These are phyloP conservation scores for Epithele typhae DNA, from an alignment of 768 basidiomycete species.

Conservation along the genomic window DNA sequence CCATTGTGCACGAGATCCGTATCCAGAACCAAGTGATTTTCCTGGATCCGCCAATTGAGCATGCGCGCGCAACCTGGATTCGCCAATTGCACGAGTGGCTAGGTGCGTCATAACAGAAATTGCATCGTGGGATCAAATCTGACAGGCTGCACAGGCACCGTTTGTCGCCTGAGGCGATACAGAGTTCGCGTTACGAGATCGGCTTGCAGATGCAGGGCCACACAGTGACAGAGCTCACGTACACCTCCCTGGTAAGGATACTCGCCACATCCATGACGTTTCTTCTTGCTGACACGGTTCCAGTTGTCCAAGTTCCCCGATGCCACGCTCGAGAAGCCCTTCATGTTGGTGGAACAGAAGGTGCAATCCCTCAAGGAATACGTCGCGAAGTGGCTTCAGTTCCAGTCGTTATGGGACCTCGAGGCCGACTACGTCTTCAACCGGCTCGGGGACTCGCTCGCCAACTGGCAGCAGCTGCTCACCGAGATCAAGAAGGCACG, in stretches of 20 bases:
- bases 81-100: slow-evolving; percentile 88
- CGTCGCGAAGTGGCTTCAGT: slow-evolving; percentile 97
- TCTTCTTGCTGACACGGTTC: slow-evolving; percentile 5
- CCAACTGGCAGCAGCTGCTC: slow-evolving; percentile 91
- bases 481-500: slow-evolving; percentile 97
- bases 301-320: slow-evolving; percentile 76
- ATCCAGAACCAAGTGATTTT: slow-evolving; percentile 99
- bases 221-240: slow-evolving; percentile 63
- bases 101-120: slow-evolving; percentile 34
- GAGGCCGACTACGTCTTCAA: slow-evolving; percentile 96
- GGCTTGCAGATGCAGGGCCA: slow-evolving; percentile 85
- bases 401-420: slow-evolving; percentile 98
- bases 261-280: neutral
- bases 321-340: slow-evolving; percentile 72
- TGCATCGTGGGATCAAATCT: neutral
- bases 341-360: slow-evolving; percentile 83
- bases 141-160: slow-evolving; percentile 49
- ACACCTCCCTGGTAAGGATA: slow-evolving; percentile 70
- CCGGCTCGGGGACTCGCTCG: slow-evolving; percentile 89
- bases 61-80: slow-evolving; percentile 87
- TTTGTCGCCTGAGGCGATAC: slow-evolving; percentile 87
- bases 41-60: slow-evolving; percentile 95
- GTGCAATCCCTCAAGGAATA: slow-evolving; percentile 85
- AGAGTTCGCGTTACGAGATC: slow-evolving; percentile 96
- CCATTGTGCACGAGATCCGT: slow-evolving; percentile 91